Evolutionary conservation across 2,329 filamentous ascomycete species (phyloP), one percentile per base, ranked within the genome.

Genomic region (Pseudogymnoascus sp.): DNA sequence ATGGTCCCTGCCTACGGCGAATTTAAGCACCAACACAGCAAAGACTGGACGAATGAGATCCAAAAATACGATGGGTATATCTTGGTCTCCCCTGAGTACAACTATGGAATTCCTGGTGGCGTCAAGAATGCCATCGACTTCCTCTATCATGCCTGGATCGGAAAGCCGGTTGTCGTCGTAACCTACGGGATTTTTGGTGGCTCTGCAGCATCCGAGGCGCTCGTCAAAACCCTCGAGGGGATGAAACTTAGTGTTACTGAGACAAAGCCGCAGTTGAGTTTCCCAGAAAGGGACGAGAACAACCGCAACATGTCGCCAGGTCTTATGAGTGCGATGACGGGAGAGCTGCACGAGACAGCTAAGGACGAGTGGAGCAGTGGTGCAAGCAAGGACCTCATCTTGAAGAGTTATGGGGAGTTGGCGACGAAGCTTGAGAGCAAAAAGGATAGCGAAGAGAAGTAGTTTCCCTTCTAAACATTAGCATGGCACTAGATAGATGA

Each of bases 121-220:
- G 72, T 82, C 59, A 87, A 87, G 74, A 87, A 86, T 68, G 83
- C 84, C 5, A 77, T 87, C 62, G 84, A 87, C 69, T 86, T 83
- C 68, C 75, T 87, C 0, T 79, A 77, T 66, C 73, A 85, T 67
- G 83, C 85, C 68, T 85, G 82, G 80, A 77, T 72, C 23, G 80
- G 78, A 7, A 85, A 85, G 70, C 79, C 82, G 0, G 77, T 76
- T 16, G 72, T 74, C 55, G 75, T 86, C 62, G 76, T 86, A 26
- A 80, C 76, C 62, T 85, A 85, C 71, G 83, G 83, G 4, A 76
- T 76, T 0, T 65, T 70, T 3, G 78, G 79, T 33, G 79, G 78
- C 29, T 64, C 62, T 41, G 62, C 63, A 19, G 72, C 75, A 6
- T 70, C 66, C 33, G 70, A 73, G 52, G 67, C 70, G 52, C 68